Conservation (phyloP, 768 basidiomycete species). For the Macrolepiota albuminosa region DNA sequence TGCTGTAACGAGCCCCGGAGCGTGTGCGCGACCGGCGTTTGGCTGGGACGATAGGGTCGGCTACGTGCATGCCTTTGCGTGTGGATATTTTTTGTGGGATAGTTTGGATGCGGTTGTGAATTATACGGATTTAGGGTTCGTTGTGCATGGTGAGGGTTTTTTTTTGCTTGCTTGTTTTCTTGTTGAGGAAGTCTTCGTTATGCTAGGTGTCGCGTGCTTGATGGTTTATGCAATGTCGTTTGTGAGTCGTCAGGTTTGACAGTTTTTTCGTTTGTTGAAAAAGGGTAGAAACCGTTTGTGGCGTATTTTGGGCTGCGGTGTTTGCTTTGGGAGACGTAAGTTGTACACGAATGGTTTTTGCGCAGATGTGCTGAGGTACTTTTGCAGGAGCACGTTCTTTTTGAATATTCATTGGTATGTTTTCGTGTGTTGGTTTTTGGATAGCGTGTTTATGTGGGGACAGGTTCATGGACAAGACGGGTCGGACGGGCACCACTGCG, state of each 20-base stretch:
- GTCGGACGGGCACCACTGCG: constrained; percentile 59
- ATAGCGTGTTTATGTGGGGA: neutral
- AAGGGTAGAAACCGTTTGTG: constrained; percentile 59
- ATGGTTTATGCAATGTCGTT: constrained; percentile 64
- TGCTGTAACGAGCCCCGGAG: constrained; percentile 43
- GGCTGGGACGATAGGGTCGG: constrained; percentile 66
- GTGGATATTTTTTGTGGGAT: constrained; percentile 89
- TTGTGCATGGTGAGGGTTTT: constrained; percentile 61
- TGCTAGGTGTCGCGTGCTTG: constrained; percentile 55
- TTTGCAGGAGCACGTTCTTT: constrained; percentile 71
- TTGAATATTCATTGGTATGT: constrained; percentile 82
- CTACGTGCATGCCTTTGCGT: constrained; percentile 60
- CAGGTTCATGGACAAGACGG: constrained; percentile 77
- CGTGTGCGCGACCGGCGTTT: constrained; percentile 64
- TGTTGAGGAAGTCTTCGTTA: too few species aligned
- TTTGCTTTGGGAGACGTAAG: constrained; percentile 78
- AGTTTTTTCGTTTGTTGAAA: too few species aligned
- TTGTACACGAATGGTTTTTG: constrained; percentile 10
- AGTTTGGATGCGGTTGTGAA: constrained; percentile 63
- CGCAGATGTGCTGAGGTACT: neutral
- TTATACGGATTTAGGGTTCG: constrained; percentile 68
- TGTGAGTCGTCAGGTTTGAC: constrained; percentile 35
- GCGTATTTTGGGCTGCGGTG: constrained; percentile 77
- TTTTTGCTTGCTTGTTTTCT: neutral
- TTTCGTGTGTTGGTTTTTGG: neutral